Base-by-base conservation (phyloP, 805 yeast genomes). In the Candida chilensis region DNA sequence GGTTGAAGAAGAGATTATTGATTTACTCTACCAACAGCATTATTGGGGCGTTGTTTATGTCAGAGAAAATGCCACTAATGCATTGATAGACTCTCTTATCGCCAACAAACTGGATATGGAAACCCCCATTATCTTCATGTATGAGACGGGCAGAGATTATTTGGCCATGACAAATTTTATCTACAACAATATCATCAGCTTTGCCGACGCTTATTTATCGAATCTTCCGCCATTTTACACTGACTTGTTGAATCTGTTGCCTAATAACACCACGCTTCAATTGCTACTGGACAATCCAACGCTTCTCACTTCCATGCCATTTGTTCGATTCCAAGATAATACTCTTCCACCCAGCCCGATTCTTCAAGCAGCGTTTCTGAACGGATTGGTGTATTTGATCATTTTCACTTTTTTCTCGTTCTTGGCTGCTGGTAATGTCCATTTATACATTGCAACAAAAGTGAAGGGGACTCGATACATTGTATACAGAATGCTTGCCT, bases 361-460 rank as follows among this genome's bases (percentile, higher is more conserved):
- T 5, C 45, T 76, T 10, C 40, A 66, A 26, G 87, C 87, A 1
- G 85, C 88, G 4, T 50, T 74, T 4, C 90, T 81, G 48, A 77
- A 82, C 35, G 92, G 92, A 30, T 63, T 80, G 38, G 78, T 83
- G 48, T 82, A 74, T 47, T 59, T 80, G 47, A 67, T 83, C 42
- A 74, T 83, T 47, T 49, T 81, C 33, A 74, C 90, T 3, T 80
- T 84, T 47, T 79, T 84, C 66, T 78, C 76, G 40, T 67, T 79
- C 41, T 68, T 62, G 50, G 68, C 81, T 58, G 77, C 76, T 44
- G 54, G 53, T 9, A 69, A 67, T 15, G 41, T 78, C 12, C 80
- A 82, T 45, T 56, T 53, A 31, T 47, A 53, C 5, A 60, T 78
- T 27, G 68, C 74, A 0, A 57, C 59, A 29, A 48, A 45, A 29